A percentile compares a stretch with the other conserved stretches of the same genome.
Evolutionary conservation across 129 eudicot species (phyloP).

Genomic region (Centella asiatica): DNA sequence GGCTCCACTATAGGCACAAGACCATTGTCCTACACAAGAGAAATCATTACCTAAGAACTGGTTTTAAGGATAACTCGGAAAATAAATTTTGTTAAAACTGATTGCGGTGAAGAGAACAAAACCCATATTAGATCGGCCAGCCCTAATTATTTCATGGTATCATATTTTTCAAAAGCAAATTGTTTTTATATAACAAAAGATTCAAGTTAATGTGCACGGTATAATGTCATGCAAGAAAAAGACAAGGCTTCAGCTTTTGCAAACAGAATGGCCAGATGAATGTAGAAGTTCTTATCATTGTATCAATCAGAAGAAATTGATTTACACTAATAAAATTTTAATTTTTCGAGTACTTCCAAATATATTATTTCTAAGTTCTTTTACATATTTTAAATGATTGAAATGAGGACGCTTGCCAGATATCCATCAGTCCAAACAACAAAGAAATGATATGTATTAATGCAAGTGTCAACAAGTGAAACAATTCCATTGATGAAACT

Average conservation of each 20-base stretch:
- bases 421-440: background rate
- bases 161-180: no score
- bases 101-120: no score
- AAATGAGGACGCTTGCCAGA: background rate
- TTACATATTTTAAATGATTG: background rate
- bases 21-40: constrained; percentile 65
- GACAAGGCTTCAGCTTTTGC: no score
- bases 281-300: background rate
- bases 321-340: background rate
- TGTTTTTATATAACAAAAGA: no score
- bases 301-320: background rate
- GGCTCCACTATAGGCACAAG: constrained; percentile 98
- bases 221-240: no score
- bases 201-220: no score
- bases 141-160: no score
- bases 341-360: no score
- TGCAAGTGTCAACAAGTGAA: background rate
- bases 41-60: background rate
- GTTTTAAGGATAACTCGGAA: background rate
- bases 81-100: constrained; percentile 15
- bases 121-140: no score
- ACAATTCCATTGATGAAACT: background rate
- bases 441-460: background rate
- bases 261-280: no score
- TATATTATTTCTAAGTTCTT: no score